Evolutionary conservation across 306 rosid species (phyloP).

Genomic region (Coriaria nepalensis): DNA sequence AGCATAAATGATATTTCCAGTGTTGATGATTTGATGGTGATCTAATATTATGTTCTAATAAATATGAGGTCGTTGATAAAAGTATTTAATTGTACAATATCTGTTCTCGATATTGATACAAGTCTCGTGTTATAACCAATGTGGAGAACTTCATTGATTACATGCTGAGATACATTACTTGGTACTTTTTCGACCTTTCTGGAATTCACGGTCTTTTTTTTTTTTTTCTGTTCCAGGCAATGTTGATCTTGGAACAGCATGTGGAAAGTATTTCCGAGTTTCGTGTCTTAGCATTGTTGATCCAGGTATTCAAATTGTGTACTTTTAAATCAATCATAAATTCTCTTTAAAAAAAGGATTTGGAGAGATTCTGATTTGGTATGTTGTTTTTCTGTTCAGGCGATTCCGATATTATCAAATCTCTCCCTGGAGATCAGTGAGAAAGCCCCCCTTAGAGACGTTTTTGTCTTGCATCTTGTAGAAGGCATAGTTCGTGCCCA

Average conservation of each 20-base stretch:
- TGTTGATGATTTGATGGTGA: no score
- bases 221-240: constrained; percentile 20
- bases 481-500: background rate
- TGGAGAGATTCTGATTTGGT: background rate
- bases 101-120: no score
- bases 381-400: constrained; percentile 12
- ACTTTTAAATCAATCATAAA: background rate
- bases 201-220: background rate
- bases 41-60: no score
- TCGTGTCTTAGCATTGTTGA: constrained; percentile 38
- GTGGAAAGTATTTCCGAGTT: constrained; percentile 38
- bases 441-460: background rate
- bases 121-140: no score
- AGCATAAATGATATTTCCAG: no score
- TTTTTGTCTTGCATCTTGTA: background rate
- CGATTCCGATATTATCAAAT: constrained; percentile 40
- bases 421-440: constrained; percentile 33
- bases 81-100: no score
- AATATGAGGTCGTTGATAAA: no score
- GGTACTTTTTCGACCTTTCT: no score
- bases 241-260: constrained; percentile 37
- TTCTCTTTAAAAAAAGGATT: background rate
- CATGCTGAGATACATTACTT: no score
- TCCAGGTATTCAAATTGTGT: constrained; percentile 16
- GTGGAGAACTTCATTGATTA: no score